A percentile compares a stretch with the other conserved stretches of the same genome.
These are phyloP conservation scores for Cornus controversa DNA, from an alignment of 148 eudicot genomes.

Conservation along the genomic window DNA sequence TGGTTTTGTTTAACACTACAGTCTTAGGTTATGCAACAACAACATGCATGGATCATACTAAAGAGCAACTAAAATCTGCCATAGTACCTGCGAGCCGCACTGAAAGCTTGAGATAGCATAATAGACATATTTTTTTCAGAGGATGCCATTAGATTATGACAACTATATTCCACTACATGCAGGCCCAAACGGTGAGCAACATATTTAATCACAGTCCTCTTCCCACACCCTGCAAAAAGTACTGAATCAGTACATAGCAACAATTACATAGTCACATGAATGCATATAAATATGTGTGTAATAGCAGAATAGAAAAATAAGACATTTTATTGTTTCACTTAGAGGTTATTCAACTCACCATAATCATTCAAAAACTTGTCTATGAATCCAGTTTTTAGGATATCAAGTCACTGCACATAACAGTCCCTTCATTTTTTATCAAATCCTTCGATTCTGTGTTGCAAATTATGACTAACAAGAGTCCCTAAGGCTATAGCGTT, in stretches of 20 bases:
- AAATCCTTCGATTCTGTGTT: background rate
- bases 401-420: background rate
- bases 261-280: constrained; percentile 6
- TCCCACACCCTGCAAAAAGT: constrained; percentile 75
- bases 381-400: background rate
- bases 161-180: constrained; percentile 89
- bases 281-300: background rate
- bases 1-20: background rate
- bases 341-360: background rate
- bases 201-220: constrained; percentile 80
- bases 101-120: constrained; percentile 77
- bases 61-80: background rate
- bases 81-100: constrained; percentile 70
- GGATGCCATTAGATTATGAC: constrained; percentile 67
- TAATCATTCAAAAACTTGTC: background rate
- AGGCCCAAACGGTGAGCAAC: constrained; percentile 82
- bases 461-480: background rate
- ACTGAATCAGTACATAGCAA: constrained; percentile 26
- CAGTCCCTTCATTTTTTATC: background rate
- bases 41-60: background rate
- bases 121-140: constrained; percentile 71
- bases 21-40: background rate
- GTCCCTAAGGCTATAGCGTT: background rate
- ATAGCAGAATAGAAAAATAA: background rate
- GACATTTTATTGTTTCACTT: background rate